phyloP scores from a whole-genome alignment of 495 filamentous ascomycete species.

The Achaetomiella virescens region DNA sequence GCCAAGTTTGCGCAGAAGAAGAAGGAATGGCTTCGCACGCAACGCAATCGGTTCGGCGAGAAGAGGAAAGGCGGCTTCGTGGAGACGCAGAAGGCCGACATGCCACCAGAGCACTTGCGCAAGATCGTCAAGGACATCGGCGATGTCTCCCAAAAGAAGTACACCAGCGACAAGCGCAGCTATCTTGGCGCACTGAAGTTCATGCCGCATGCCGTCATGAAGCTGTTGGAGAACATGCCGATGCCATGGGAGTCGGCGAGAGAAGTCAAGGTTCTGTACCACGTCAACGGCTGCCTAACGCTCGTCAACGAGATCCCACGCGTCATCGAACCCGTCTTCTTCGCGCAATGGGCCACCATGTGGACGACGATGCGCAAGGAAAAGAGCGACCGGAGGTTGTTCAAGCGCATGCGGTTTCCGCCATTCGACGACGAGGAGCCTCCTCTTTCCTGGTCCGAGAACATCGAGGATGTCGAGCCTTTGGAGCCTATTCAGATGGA shows the following conservation, averaged over 20 bases:
- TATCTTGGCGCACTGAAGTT: slow-evolving; percentile 98
- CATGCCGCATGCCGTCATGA: slow-evolving; percentile 99
- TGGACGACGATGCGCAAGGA: slow-evolving; percentile 98
- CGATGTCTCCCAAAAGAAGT: slow-evolving; percentile 99
- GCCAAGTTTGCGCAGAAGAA: slow-evolving; percentile 98
- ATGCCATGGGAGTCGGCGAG: slow-evolving; percentile 98
- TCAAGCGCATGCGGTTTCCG: slow-evolving; percentile 98
- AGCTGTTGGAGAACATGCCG: slow-evolving; percentile 98
- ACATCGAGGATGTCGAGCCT: slow-evolving; percentile 97
- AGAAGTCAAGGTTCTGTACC: slow-evolving; percentile 97
- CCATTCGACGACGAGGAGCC: slow-evolving; percentile 99
- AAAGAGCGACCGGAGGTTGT: slow-evolving; percentile 92
- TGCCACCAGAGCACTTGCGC: slow-evolving; percentile 96
- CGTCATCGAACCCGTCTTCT: slow-evolving; percentile 97
- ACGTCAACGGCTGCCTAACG: slow-evolving; percentile 95
- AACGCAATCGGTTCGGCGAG: slow-evolving; percentile 91
- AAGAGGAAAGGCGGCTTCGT: slow-evolving; percentile 95
- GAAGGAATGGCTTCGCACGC: slow-evolving; percentile 93
- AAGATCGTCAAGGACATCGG: slow-evolving; percentile 99
- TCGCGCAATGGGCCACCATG: slow-evolving; percentile 99
- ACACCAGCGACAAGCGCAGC: slow-evolving; percentile 95
- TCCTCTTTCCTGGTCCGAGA: slow-evolving; percentile 95
- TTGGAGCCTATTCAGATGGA: slow-evolving; percentile 99
- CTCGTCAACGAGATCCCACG: slow-evolving; percentile 94
- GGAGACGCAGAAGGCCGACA: slow-evolving; percentile 96